Evolutionary conservation across 2,329 filamentous ascomycete genomes (phyloP), one percentile per base, ranked within the genome.

Genomic region (Pseudogymnoascus sp.): DNA sequence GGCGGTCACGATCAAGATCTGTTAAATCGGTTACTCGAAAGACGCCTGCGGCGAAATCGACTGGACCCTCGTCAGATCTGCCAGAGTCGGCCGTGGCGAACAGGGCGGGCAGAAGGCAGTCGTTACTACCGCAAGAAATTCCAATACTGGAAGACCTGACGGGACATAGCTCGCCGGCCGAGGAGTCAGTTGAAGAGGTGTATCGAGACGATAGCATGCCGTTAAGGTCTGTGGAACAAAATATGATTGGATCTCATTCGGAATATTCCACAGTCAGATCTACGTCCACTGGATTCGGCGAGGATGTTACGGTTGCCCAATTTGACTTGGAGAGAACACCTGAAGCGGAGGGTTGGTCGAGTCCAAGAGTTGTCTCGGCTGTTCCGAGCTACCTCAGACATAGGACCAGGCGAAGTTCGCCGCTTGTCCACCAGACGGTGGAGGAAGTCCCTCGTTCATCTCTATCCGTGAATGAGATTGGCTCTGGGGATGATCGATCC

Each of bases 261-360:
- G 59, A 38, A 53, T 67, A 66, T 46, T 68, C 70, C 21, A 68
- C 66, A 6, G 64, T 68, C 59, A 63, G 67, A 60, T 70, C 69
- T 35, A 66, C 66, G 3, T 62, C 65, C 10, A 65, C 44, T 4
- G 44, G 61, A 46, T 44, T 62, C 31, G 65, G 61, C 31, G 65
- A 42, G 19, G 61, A 72, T 65, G 59, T 72, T 46, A 53, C 67
- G 5, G 65, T 72, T 59, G 70, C 70, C 29, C 64, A 65, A 64
- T 72, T 70, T 63, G 53, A 68, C 53, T 66, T 67, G 13, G 67
- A 65, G 23, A 67, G 69, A 63, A 70, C 68, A 7, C 70, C 70
- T 26, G 64, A 42, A 26, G 64, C 50, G 42, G 59, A 65, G 26
- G 68, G 70, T 4, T 71, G 69, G 70, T 72, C 70, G 64, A 72